Evolutionary conservation across 164 flowering plant genomes (phyloP), one percentile per base, ranked within the genome.

Genomic region (Taxillus chinensis): DNA sequence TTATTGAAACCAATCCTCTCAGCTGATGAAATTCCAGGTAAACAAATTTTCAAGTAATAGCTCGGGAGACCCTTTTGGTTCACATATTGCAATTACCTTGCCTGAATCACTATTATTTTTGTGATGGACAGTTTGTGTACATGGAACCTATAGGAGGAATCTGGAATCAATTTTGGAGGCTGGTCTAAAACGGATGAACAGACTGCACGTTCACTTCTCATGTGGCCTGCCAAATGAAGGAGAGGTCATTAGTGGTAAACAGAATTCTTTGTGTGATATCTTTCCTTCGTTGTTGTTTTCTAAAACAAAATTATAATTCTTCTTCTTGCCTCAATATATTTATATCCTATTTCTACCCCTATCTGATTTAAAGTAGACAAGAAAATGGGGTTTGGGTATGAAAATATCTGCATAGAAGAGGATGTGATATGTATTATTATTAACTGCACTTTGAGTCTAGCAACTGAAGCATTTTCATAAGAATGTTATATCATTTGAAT

Each of bases 201-300:
- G 97, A 66, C 73, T 92, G 72, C 97, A 90, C 74, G 87, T 90
- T 68, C 98, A 93, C 74, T 93, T 93, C 77, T 78, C 95, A 16
- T 75, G 85, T 65, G 96, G 96, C 62, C 79, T 93, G 82, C 98
- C 97, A 42, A 69, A 79, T 5, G 85, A 84, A 67, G 89, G 84
- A 45, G 79, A 83, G 76, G 92, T 93, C 63, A 86, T 89, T 50
- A 93, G 97, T 66, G 98, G 98, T 86, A 79, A 43, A 9, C 27
- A 27, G 27, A 27, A 0, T 27, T 27, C 27, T 27, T 27, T 27
- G 27, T 27, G 27, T 27, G 27, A 27, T 27, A 2, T 27, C 27
- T 27, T 27, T 27, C 27, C 27, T 27, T 27, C 2, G 27, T 27
- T 27, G 27, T 27, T 27, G 27, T 27, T 27, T 27, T 27, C 27